These are phyloP conservation scores for Leccinum disarticulatum DNA, from an alignment of 768 basidiomycete genomes.

Conservation along the genomic window DNA sequence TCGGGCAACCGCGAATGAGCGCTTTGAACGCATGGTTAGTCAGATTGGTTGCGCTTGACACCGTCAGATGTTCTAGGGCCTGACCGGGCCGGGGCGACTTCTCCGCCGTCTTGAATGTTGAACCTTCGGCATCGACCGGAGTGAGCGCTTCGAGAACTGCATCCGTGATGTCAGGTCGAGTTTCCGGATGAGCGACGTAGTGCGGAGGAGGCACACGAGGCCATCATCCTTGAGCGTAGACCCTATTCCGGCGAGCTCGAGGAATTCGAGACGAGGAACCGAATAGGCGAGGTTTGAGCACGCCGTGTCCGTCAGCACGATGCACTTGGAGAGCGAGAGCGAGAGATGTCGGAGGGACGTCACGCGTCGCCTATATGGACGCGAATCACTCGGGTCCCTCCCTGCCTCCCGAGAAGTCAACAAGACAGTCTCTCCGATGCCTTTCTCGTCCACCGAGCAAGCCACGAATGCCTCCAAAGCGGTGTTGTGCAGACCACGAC, in stretches of 20 bases:
- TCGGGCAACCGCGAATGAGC: too few species aligned
- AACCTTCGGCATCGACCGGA: too few species aligned
- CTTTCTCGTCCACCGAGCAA: too few species aligned
- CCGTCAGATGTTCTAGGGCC: too few species aligned
- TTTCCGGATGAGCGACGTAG: conserved; percentile 67
- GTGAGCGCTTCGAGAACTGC: too few species aligned
- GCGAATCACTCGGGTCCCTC: conserved; percentile 50
- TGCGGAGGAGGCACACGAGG: conserved; percentile 65
- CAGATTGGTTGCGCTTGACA: too few species aligned
- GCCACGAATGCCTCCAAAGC: too few species aligned
- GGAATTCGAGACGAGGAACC: conserved; percentile 68
- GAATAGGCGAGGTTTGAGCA: conserved; percentile 71
- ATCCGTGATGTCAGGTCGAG: conserved; percentile 86
- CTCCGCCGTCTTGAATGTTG: too few species aligned
- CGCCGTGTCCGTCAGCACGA: conserved; percentile 69
- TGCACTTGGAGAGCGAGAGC: conserved; percentile 70
- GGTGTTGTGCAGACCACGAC: too few species aligned
- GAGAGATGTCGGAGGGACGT: conserved; percentile 72
- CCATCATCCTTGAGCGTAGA: conserved; percentile 68
- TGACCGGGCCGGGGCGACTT: too few species aligned
- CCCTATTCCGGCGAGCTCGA: conserved; percentile 81
- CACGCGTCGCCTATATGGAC: conserved; percentile 55
- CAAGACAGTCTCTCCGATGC: too few species aligned
- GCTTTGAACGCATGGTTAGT: too few species aligned
- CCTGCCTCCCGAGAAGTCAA: conserved; percentile 67